Conservation (phyloP, 2,329 filamentous ascomycete species). For the Mycosphaerella sp. region DNA sequence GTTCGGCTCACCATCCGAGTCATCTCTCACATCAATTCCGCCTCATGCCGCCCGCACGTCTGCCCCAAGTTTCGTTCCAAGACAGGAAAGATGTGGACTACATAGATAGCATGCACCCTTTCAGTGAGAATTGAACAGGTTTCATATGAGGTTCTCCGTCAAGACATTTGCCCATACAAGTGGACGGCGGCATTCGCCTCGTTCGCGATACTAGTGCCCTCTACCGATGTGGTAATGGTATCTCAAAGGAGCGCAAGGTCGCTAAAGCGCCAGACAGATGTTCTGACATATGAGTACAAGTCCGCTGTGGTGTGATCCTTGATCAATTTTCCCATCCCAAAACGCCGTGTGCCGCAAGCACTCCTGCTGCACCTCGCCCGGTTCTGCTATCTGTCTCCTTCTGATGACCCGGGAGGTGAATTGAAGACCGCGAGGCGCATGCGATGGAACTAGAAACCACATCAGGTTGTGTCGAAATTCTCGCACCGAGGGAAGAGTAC, state of each 20-base stretch:
- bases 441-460: constrained; percentile 30
- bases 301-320: constrained; percentile 16
- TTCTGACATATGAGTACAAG: constrained; percentile 16
- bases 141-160: background rate
- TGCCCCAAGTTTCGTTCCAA: no score
- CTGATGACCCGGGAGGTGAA: constrained; percentile 24
- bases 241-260: constrained; percentile 19
- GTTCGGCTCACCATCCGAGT: no score
- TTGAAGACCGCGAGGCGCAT: constrained; percentile 36
- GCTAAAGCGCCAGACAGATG: constrained; percentile 11
- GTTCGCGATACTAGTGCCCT: constrained; percentile 2
- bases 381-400: constrained; percentile 20
- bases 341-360: constrained; percentile 16
- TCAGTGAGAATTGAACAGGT: background rate
- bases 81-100: background rate
- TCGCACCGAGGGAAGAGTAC: constrained; percentile 31
- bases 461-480: constrained; percentile 11
- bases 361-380: background rate
- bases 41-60: no score
- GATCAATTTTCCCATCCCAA: constrained; percentile 10
- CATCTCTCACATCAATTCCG: no score
- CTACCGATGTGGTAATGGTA: constrained; percentile 10
- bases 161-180: background rate
- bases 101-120: background rate
- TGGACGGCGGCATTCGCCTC: background rate